Base-by-base conservation (phyloP, 2,329 filamentous ascomycete species). In the Aureobasidium sp. region DNA sequence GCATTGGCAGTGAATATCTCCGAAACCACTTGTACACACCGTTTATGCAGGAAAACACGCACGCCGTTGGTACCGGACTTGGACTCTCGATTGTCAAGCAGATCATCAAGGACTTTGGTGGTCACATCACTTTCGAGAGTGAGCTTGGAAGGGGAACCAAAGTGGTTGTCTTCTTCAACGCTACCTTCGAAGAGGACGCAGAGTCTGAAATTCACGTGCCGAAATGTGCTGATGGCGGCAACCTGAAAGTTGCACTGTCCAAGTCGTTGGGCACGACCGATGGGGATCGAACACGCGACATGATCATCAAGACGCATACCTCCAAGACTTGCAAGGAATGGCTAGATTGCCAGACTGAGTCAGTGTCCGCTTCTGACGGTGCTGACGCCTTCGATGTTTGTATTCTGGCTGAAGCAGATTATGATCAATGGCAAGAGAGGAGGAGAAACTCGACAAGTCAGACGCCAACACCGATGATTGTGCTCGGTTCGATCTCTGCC, bases 61-160 rank as follows among this genome's bases (percentile, higher is more conserved):
- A 71, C 24, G 64, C 71, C 9, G 62, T 68, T 12, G 73, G 73
- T 9, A 73, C 72, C 8, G 72, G 73, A 0, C 66, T 75, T 7
- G 73, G 73, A 8, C 65, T 75, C 15, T 68, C 65, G 29, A 73
- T 75, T 47, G 71, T 73, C 27, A 68, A 69, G 31, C 65, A 69
- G 12, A 65, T 74, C 9, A 68, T 70, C 3, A 64, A 68, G 11
- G 63, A 67, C 11, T 61, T 73, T 11, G 63, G 62, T 6, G 71
- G 67, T 3, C 64, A 61, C 3, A 68, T 74, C n/a, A 29, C 66
- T 1, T 64, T 72, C 2, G 61, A 68, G 12, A 72, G 70, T 64
- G 65, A 67, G 42, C 45, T 64, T 2, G 66, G 63, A 9, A 63
- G 67, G 40, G 70, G 69, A 11, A 67, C 68, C 8, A 66, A 65